Conservation (phyloP, 768 basidiomycete species). For the Kwoniella shandongensis region DNA sequence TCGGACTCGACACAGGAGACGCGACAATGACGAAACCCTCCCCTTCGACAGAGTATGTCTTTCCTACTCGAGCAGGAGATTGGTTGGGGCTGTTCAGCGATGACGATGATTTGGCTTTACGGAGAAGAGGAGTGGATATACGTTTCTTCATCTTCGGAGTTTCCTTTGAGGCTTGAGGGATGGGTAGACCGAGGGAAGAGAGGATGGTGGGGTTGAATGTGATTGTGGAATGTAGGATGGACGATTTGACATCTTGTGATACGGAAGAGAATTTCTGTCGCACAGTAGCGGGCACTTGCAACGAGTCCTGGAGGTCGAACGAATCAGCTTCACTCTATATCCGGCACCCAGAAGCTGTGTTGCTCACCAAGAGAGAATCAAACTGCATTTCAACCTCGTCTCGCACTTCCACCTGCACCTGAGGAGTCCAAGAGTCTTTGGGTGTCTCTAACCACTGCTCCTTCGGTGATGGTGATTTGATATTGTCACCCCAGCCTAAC, state of each 20-base stretch:
- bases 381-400: conserved; percentile 38
- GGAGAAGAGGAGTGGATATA: conserved; percentile 38
- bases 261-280: conserved; percentile 44
- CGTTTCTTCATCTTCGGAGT: conserved; percentile 39
- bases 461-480: conserved; percentile 21
- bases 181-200: conserved; percentile 40
- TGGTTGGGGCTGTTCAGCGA: conserved; percentile 28
- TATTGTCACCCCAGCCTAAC: conserved; percentile 26
- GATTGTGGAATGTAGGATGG: conserved; percentile 33
- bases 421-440: not conserved
- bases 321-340: not conserved
- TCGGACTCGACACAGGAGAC: conserved; percentile 25
- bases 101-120: conserved; percentile 41
- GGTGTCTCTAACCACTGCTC: conserved; percentile 25
- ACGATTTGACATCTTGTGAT: conserved; percentile 39
- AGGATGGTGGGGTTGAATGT: conserved; percentile 41
- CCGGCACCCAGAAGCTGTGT: not conserved
- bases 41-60: conserved; percentile 41
- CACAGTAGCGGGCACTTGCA: conserved; percentile 47
- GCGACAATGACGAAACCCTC: conserved; percentile 44
- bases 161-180: conserved; percentile 14
- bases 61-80: conserved; percentile 34
- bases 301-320: conserved; percentile 33
- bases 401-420: conserved; percentile 4
- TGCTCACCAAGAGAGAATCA: conserved; percentile 34